A percentile compares a stretch with the other conserved stretches of the same genome.
Conservation (phyloP, 371 early-diverging fungal genomes). For the Capillidium rhysosporum region DNA sequence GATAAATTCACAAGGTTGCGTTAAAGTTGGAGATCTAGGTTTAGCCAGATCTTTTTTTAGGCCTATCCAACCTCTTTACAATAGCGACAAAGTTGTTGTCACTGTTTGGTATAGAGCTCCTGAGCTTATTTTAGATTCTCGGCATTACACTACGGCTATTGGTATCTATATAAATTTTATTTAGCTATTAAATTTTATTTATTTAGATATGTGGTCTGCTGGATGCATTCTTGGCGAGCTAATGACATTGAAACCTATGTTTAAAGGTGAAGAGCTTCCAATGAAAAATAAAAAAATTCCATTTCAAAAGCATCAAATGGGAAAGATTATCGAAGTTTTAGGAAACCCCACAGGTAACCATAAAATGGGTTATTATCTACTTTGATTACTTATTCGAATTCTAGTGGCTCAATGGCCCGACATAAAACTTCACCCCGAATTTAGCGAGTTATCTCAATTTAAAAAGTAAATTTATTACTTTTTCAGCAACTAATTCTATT, state of each 20-base stretch:
- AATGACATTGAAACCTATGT: slow-evolving; percentile 67
- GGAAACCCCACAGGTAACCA: slow-evolving; percentile 67
- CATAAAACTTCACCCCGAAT: slow-evolving; percentile 53
- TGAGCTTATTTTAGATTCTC: slow-evolving; percentile 77
- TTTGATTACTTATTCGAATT: background rate
- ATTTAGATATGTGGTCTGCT: slow-evolving; percentile 75
- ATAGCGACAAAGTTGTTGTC: slow-evolving; percentile 86
- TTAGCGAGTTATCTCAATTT: slow-evolving; percentile 26
- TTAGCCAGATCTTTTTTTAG: slow-evolving; percentile 65
- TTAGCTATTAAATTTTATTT: slow-evolving; percentile 7
- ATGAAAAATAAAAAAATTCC: slow-evolving; percentile 80
- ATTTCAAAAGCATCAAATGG: slow-evolving; percentile 74
- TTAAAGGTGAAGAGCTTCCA: slow-evolving; percentile 87
- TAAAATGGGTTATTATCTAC: background rate
- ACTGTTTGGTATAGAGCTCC: slow-evolving; percentile 97
- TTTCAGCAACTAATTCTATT: background rate
- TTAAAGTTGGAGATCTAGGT: slow-evolving; percentile 55
- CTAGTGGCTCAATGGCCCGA: slow-evolving; percentile 60
- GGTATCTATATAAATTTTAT: slow-evolving; percentile 15
- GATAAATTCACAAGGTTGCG: slow-evolving; percentile 58
- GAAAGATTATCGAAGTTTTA: slow-evolving; percentile 75
- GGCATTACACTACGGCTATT: slow-evolving; percentile 83
- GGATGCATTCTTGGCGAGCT: slow-evolving; percentile 94
- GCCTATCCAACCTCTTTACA: slow-evolving; percentile 53
- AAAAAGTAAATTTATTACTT: slow-evolving; percentile 21